phyloP scores from a whole-genome alignment of 2,329 filamentous ascomycete genomes.

The Leptographium wingfieldii region DNA sequence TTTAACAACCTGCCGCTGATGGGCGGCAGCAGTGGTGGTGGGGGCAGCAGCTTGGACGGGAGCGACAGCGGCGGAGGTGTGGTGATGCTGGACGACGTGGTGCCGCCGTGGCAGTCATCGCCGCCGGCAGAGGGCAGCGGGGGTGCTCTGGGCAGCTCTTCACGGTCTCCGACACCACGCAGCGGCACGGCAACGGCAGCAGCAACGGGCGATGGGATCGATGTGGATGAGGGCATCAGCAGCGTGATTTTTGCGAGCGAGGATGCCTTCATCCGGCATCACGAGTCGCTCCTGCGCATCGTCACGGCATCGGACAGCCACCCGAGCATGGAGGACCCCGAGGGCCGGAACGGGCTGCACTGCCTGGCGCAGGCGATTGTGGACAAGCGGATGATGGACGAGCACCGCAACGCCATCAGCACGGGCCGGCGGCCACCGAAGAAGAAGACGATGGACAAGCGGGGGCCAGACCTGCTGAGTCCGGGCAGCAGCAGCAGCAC shows the following conservation, averaged over 20 bases:
- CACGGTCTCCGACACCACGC: neutral
- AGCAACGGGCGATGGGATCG: neutral
- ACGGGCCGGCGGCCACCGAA: conserved; percentile 15
- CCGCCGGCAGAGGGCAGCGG: neutral
- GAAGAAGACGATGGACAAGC: conserved; percentile 26
- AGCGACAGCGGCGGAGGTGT: neutral
- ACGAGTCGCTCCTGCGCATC: conserved; percentile 23
- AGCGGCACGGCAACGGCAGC: conserved; percentile 6
- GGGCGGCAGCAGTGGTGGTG: neutral
- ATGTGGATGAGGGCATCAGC: neutral
- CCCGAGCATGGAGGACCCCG: conserved; percentile 24
- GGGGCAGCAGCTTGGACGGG: neutral
- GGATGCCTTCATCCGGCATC: conserved; percentile 18
- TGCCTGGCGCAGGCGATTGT: conserved; percentile 44
- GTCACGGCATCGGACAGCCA: conserved; percentile 22
- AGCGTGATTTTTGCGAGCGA: conserved; percentile 10
- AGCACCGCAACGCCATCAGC: conserved; percentile 19
- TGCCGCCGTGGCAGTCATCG: neutral
- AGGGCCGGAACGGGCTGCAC: conserved; percentile 44
- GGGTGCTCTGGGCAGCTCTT: neutral
- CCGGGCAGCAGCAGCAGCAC: neutral
- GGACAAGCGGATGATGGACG: conserved; percentile 24
- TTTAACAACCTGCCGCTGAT: conserved; percentile 26
- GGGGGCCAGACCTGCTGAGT: neutral
- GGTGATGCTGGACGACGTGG: neutral